Conservation (phyloP, 169 alveolate genomes). For the Plasmodium vivax region DNA sequence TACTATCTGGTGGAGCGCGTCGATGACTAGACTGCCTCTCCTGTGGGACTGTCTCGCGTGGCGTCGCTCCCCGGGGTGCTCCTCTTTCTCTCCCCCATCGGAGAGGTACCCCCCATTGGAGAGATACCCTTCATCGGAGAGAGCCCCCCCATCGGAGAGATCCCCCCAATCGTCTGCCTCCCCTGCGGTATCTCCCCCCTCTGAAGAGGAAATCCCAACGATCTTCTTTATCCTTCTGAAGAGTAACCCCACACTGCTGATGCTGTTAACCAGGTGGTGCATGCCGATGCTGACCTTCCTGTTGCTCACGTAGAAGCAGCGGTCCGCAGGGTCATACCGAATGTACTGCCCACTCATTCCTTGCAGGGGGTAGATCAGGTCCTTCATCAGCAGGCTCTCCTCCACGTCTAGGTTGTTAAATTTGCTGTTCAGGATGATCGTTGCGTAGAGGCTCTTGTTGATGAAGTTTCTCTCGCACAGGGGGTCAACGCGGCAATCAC, state of each 20-base stretch:
- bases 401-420: conserved; percentile 49
- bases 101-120: background rate
- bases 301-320: conserved; percentile 24
- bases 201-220: background rate
- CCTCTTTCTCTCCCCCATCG: background rate
- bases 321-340: conserved; percentile 15
- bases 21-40: conserved; percentile 54
- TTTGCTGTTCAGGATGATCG: conserved; percentile 33
- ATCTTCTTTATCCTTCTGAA: background rate
- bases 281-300: conserved; percentile 41
- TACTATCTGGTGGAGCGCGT: conserved; percentile 50
- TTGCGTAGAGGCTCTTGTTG: conserved; percentile 64
- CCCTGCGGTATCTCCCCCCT: background rate
- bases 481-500: background rate
- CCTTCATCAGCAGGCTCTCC: conserved; percentile 27
- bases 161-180: background rate
- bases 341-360: conserved; percentile 64
- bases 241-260: conserved; percentile 27
- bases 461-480: conserved; percentile 23
- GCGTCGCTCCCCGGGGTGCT: background rate
- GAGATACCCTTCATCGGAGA: background rate
- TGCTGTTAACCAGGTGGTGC: conserved; percentile 34
- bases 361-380: conserved; percentile 62
- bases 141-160: background rate
- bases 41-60: background rate